These are phyloP conservation scores for Globisporangium cederbergense DNA, from an alignment of 352 stramenopile genomes.

Conservation along the genomic window DNA sequence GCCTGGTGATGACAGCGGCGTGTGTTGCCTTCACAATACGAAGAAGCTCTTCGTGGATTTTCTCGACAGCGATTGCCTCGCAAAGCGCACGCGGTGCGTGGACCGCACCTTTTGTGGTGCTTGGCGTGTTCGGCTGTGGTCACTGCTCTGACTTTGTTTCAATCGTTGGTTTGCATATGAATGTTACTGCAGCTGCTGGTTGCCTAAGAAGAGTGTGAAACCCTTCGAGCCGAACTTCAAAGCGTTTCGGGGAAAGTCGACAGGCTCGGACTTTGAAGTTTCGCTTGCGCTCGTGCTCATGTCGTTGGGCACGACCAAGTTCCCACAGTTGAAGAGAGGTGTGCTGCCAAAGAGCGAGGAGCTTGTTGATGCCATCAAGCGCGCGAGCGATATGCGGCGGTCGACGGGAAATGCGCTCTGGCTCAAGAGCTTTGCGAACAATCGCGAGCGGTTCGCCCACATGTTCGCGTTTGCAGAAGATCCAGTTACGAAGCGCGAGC, in stretches of 20 bases:
- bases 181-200: slow-evolving; percentile 37
- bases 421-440: slow-evolving; percentile 34
- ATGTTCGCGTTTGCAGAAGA: slow-evolving; percentile 20
- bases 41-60: slow-evolving; percentile 50
- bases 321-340: slow-evolving; percentile 41
- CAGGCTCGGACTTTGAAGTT: slow-evolving; percentile 34
- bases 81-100: slow-evolving; percentile 24
- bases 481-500: not conserved
- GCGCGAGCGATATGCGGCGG: slow-evolving; percentile 25
- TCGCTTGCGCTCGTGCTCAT: slow-evolving; percentile 28
- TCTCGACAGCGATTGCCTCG: slow-evolving; percentile 32
- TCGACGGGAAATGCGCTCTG: slow-evolving; percentile 32
- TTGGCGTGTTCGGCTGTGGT: not conserved
- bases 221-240: slow-evolving; percentile 35
- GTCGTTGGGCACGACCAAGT: slow-evolving; percentile 33
- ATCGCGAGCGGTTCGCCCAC: slow-evolving; percentile 25
- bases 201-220: slow-evolving; percentile 28
- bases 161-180: not conserved
- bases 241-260: slow-evolving; percentile 20
- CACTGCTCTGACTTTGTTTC: not conserved
- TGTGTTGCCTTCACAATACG: slow-evolving; percentile 27
- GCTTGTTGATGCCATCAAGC: slow-evolving; percentile 21
- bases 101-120: slow-evolving; percentile 2
- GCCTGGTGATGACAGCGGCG: slow-evolving; percentile 33
- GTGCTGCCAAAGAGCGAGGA: slow-evolving; percentile 21